phyloP scores from a whole-genome alignment of 2,329 filamentous ascomycete genomes.

The Passalora sequoiae region DNA sequence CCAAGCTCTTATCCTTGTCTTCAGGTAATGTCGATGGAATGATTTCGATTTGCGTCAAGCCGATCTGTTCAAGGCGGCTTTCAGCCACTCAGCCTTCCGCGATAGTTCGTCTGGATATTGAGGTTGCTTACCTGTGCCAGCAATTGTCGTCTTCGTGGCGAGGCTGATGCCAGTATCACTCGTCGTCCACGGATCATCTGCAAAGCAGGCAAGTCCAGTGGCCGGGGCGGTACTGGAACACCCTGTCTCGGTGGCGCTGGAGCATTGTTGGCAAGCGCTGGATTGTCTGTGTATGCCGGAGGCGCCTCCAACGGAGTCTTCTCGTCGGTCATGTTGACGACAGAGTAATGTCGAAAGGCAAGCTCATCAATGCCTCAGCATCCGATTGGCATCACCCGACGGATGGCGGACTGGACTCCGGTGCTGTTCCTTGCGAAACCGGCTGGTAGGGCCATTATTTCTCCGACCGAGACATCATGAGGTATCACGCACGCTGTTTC shows the following conservation, averaged over 20 bases:
- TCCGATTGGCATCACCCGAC: no score
- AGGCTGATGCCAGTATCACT: slow-evolving; percentile 84
- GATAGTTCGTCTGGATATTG: neutral
- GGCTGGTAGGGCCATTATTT: no score
- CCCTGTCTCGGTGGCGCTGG: slow-evolving; percentile 15
- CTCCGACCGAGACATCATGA: no score
- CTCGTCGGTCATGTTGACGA: slow-evolving; percentile 26
- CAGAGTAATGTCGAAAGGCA: neutral
- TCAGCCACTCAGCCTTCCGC: slow-evolving; percentile 20
- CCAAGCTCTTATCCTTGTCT: slow-evolving; percentile 73
- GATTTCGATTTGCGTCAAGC: slow-evolving; percentile 76
- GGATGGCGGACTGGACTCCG: no score
- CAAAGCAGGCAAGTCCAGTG: slow-evolving; percentile 75
- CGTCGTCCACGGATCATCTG: slow-evolving; percentile 69
- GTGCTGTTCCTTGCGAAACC: no score
- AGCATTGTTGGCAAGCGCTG: slow-evolving; percentile 2
- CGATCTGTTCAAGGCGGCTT: slow-evolving; percentile 52
- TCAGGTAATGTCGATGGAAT: slow-evolving; percentile 78
- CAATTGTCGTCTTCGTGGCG: slow-evolving; percentile 76
- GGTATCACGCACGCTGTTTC: no score
- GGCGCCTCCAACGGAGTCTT: slow-evolving; percentile 40
- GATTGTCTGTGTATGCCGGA: slow-evolving; percentile 37
- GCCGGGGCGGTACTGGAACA: slow-evolving; percentile 51
- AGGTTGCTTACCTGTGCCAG: slow-evolving; percentile 58
- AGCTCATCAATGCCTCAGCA: no score